A percentile compares a stretch with the other conserved stretches of the same genome.
These are phyloP conservation scores for Asterochloris sp. DNA, from an alignment of 139 green algal species.

Conservation along the genomic window DNA sequence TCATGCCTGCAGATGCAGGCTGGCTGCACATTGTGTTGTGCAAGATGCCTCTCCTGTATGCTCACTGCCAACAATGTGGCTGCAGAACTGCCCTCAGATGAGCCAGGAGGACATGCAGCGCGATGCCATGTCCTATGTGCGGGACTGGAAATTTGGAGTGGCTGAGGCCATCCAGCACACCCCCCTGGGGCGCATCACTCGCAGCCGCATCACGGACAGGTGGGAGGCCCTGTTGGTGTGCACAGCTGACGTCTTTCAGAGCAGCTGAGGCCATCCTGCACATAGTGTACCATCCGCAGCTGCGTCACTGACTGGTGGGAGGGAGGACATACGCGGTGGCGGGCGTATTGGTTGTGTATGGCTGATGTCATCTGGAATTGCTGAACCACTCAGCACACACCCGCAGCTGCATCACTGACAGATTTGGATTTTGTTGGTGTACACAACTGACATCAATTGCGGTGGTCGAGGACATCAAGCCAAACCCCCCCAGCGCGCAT, in stretches of 20 bases:
- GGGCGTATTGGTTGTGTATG: not conserved
- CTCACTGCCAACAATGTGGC: not conserved
- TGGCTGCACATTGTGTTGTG: not conserved
- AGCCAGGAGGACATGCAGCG: slow-evolving; percentile 22
- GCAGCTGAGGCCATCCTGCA: not conserved
- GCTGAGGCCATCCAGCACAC: slow-evolving; percentile 42
- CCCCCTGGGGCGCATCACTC: slow-evolving; percentile 27
- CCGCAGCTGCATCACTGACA: not conserved
- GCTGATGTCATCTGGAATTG: not conserved
- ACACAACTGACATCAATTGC: not conserved
- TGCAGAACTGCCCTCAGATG: slow-evolving; percentile 3
- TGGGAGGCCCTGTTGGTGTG: slow-evolving; percentile 8
- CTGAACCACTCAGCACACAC: not conserved
- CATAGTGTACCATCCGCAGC: not conserved
- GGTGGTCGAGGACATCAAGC: slow-evolving; percentile 32
- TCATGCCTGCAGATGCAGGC: no score
- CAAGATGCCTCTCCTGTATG: not conserved
- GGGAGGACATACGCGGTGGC: not conserved
- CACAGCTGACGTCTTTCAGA: not conserved
- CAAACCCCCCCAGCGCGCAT: slow-evolving; percentile 40
- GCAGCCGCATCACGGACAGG: slow-evolving; percentile 53
- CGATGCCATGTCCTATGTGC: slow-evolving; percentile 38
- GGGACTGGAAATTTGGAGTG: slow-evolving; percentile 47
- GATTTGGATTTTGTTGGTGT: not conserved
- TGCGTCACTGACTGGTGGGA: not conserved